Conservation (phyloP, 2,329 filamentous ascomycete genomes). For the Ascochyta fabae region DNA sequence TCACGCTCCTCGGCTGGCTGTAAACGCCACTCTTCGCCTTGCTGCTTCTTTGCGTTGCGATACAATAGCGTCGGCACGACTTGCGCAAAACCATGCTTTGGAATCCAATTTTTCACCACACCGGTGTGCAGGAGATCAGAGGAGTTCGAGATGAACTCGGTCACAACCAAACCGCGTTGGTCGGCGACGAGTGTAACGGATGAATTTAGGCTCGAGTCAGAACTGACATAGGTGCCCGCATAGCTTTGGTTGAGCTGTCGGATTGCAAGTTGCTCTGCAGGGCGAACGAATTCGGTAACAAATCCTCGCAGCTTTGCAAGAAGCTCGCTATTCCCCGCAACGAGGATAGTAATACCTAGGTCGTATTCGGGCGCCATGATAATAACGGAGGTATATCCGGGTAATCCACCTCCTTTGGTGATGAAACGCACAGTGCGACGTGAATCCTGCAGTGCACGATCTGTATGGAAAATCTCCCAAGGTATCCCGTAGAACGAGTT, state of each 20-base stretch:
- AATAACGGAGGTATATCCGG: conserved; percentile 52
- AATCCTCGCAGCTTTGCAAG: conserved; percentile 37
- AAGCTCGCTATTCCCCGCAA: conserved; percentile 34
- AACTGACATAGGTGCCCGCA: conserved; percentile 34
- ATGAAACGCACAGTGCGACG: conserved; percentile 52
- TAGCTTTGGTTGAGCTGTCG: conserved; percentile 36
- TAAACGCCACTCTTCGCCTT: conserved; percentile 48
- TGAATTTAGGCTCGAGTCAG: conserved; percentile 32
- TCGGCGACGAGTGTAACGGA: conserved; percentile 35
- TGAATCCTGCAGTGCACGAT: conserved; percentile 46
- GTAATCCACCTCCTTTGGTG: conserved; percentile 54
- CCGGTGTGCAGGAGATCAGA: conserved; percentile 30
- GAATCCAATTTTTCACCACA: neutral
- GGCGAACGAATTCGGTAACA: conserved; percentile 40
- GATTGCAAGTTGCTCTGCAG: conserved; percentile 44
- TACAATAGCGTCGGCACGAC: conserved; percentile 39
- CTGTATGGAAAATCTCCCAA: conserved; percentile 56
- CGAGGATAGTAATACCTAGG: conserved; percentile 52
- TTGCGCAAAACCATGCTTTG: conserved; percentile 26
- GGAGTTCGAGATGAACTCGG: conserved; percentile 39
- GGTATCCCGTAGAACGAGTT: conserved; percentile 55
- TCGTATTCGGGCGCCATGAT: conserved; percentile 53
- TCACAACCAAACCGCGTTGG: conserved; percentile 37
- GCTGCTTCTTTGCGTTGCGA: conserved; percentile 30
- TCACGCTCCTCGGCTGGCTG: conserved; percentile 24